Percentiles rank a stretch among this genome's conserved stretches.
These are phyloP conservation scores for Immersiella caudata DNA, from an alignment of 495 filamentous ascomycete species.

Conservation along the genomic window DNA sequence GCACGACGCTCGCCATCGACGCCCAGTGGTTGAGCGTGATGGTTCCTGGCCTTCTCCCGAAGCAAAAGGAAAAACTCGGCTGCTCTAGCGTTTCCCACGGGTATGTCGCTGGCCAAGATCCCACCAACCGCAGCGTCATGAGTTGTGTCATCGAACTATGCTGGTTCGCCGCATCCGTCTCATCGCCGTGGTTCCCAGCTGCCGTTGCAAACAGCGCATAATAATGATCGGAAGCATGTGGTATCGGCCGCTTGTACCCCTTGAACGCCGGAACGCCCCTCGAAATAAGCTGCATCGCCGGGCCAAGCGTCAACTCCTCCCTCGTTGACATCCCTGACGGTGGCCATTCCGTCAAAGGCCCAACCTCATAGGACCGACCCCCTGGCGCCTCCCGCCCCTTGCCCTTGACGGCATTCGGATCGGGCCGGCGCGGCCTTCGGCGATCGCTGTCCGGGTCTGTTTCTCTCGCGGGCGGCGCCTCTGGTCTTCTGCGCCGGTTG, in stretches of 20 bases:
- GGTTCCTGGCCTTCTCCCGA: constrained; percentile 60
- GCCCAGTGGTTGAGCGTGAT: constrained; percentile 64
- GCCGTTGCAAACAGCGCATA: constrained; percentile 53
- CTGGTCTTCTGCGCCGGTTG: constrained; percentile 27
- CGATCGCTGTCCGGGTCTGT: constrained; percentile 30
- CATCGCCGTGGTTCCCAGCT: constrained; percentile 49
- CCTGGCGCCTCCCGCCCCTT: constrained; percentile 45
- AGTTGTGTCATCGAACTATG: constrained; percentile 55
- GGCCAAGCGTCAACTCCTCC: constrained; percentile 48
- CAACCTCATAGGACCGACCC: constrained; percentile 37
- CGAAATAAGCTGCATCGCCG: constrained; percentile 52
- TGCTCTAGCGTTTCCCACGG: constrained; percentile 70
- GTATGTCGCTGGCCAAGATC: constrained; percentile 40
- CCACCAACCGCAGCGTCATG: constrained; percentile 48
- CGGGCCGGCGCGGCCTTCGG: constrained; percentile 45
- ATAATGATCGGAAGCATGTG: constrained; percentile 53
- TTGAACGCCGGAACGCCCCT: constrained; percentile 50
- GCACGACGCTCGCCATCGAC: constrained; percentile 50
- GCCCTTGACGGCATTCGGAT: constrained; percentile 43
- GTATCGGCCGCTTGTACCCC: constrained; percentile 49
- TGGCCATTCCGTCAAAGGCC: constrained; percentile 52
- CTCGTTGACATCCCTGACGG: constrained; percentile 45
- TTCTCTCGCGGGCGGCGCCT: constrained; percentile 3
- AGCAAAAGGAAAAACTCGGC: constrained; percentile 63
- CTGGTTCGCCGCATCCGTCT: constrained; percentile 46